Evolutionary conservation across 257 asterid genomes (phyloP).

Genomic region (Nicotiana noctiflora): DNA sequence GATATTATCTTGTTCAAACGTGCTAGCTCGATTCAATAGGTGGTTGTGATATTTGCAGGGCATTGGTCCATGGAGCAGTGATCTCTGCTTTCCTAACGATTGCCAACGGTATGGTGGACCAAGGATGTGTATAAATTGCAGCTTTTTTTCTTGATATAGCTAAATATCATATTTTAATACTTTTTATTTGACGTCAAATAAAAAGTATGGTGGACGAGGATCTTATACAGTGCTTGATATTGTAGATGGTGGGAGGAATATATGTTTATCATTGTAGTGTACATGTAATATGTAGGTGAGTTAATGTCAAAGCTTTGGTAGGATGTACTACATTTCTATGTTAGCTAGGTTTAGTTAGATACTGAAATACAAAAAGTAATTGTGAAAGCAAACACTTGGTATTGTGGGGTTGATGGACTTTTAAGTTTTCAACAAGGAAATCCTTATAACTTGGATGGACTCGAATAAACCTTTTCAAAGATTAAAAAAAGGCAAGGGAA

Average conservation of each 20-base stretch:
- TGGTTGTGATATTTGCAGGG: slow-evolving; percentile 26
- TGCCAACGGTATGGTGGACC: slow-evolving; percentile 87
- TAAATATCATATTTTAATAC: not conserved
- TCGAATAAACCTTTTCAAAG: not conserved
- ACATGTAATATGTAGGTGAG: not conserved
- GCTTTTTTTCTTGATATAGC: not conserved
- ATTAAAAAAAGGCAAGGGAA: not conserved
- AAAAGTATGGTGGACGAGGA: not conserved
- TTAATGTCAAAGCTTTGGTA: not conserved
- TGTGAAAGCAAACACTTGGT: not conserved
- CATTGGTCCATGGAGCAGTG: slow-evolving; percentile 84
- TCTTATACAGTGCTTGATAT: not conserved
- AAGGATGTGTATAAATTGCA: slow-evolving; percentile 64
- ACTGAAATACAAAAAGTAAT: not conserved
- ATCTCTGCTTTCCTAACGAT: slow-evolving; percentile 85
- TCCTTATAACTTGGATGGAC: not conserved
- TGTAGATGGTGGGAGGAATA: slow-evolving; percentile 5
- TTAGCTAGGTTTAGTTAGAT: not conserved
- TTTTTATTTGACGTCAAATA: not conserved
- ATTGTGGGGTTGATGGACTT: not conserved
- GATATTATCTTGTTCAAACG: not conserved
- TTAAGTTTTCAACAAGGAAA: not conserved
- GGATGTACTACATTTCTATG: not conserved
- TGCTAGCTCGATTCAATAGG: not conserved
- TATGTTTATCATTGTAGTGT: not conserved